Evolutionary conservation across 768 basidiomycete species (phyloP).

Genomic region (Mycena rosella): DNA sequence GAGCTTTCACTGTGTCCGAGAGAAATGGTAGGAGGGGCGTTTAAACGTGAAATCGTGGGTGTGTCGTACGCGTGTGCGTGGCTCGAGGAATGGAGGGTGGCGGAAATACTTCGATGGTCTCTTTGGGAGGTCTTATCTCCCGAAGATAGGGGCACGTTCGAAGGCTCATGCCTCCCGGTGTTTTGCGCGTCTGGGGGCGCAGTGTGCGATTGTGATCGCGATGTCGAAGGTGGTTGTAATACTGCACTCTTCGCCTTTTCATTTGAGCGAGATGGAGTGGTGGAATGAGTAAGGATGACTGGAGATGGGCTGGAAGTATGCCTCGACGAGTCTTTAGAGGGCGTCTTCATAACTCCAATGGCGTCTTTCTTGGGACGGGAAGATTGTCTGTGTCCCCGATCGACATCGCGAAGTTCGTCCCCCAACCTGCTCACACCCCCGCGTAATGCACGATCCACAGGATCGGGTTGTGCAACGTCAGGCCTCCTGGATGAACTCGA

Average conservation of each 20-base stretch:
- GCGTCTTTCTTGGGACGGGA: conserved; percentile 34
- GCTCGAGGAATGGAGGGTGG: background rate
- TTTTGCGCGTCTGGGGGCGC: background rate
- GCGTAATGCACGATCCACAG: conserved; percentile 17
- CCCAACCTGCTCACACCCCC: background rate
- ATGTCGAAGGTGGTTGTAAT: conserved; percentile 8
- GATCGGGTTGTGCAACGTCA: conserved; percentile 17
- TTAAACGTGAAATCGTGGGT: background rate
- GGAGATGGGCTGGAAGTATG: conserved; percentile 24
- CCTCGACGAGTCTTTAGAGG: conserved; percentile 32
- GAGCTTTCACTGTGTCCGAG: background rate
- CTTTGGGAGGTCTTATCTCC: conserved; percentile 8
- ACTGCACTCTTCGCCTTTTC: background rate
- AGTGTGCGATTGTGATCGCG: conserved; percentile 15
- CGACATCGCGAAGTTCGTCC: conserved; percentile 17
- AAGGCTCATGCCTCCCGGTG: background rate
- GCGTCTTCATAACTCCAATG: conserved; percentile 28
- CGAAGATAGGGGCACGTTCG: background rate
- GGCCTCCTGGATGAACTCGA: conserved; percentile 16
- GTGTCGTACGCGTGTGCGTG: background rate
- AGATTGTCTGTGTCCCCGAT: conserved; percentile 3
- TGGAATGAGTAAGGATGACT: conserved; percentile 6
- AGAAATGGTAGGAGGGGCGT: background rate
- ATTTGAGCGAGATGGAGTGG: conserved; percentile 21
- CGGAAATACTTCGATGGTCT: conserved; percentile 9